Conservation (phyloP, 192 early-diverging fungal genomes). For the Entomortierella beljakovae region DNA sequence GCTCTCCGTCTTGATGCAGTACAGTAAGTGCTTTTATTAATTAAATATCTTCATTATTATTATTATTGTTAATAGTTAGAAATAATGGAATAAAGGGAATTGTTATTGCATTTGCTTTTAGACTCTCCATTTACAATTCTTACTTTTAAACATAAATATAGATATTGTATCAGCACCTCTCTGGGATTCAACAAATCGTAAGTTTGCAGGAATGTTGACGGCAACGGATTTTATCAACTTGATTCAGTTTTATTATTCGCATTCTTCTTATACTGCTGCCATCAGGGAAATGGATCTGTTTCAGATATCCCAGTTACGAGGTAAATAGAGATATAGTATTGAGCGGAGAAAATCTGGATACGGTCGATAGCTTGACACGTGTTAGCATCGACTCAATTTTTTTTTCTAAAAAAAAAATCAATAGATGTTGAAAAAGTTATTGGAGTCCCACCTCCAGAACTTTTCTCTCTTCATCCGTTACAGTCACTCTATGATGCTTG, state of each 20-base stretch:
- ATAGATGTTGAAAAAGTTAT: conserved; percentile 72
- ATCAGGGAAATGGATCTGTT: conserved; percentile 89
- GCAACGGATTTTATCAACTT: conserved; percentile 96
- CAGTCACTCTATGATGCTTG: conserved; percentile 90
- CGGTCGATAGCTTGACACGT: too few species aligned
- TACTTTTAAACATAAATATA: conserved; percentile 2
- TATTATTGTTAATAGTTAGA: background rate
- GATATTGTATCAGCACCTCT: conserved; percentile 91
- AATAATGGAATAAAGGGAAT: background rate
- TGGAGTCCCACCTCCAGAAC: conserved; percentile 67
- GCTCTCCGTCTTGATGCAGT: conserved; percentile 90
- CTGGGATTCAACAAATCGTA: conserved; percentile 83
- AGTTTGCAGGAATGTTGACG: conserved; percentile 95
- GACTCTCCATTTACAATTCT: too few species aligned
- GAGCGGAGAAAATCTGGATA: background rate
- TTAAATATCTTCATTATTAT: too few species aligned
- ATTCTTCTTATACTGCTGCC: conserved; percentile 82
- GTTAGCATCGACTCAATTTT: too few species aligned
- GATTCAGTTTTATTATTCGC: conserved; percentile 91
- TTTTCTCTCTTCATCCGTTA: conserved; percentile 88
- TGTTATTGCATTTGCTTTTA: too few species aligned
- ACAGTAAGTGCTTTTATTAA: conserved; percentile 70
- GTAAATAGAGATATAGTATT: conserved; percentile 46
- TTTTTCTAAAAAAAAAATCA: conserved; percentile 12
- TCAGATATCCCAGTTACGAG: conserved; percentile 74